These are phyloP conservation scores for Paspalum vaginatum DNA, from an alignment of 176 grass and related monocot species.

Conservation along the genomic window DNA sequence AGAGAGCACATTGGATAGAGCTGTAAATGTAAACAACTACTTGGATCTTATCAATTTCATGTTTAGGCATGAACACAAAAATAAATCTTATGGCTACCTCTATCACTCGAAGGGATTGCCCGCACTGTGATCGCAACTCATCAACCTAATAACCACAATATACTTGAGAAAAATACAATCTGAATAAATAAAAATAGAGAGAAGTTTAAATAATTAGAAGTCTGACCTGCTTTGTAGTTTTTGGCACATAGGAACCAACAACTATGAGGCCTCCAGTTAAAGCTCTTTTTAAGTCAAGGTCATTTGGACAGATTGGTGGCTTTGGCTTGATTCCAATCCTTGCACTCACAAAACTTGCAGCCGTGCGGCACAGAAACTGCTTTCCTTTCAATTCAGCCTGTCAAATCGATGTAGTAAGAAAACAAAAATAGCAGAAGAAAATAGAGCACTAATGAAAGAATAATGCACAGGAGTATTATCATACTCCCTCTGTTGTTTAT, in stretches of 20 bases:
- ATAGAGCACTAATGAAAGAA: constrained; percentile 10
- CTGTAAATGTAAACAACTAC: constrained; percentile 33
- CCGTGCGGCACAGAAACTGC: constrained; percentile 81
- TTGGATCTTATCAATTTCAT: constrained; percentile 20
- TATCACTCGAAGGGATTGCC: constrained; percentile 64
- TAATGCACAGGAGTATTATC: constrained; percentile 6
- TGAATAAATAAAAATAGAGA: neutral
- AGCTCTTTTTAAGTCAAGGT: constrained; percentile 77
- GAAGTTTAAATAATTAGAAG: constrained; percentile 6
- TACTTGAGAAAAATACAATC: constrained; percentile 31
- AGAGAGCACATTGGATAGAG: constrained; percentile 36
- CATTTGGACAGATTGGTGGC: constrained; percentile 68
- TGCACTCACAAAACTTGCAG: constrained; percentile 96
- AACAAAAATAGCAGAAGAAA: constrained; percentile 39
- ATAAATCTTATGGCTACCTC: constrained; percentile 55
- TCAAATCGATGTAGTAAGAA: constrained; percentile 38
- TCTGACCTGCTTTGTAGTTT: constrained; percentile 96
- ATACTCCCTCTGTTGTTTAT: neutral
- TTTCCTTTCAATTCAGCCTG: constrained; percentile 96
- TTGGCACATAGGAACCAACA: constrained; percentile 97
- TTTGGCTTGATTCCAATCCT: constrained; percentile 87
- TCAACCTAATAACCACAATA: constrained; percentile 70
- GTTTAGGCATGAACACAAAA: constrained; percentile 32
- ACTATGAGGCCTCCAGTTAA: constrained; percentile 91
- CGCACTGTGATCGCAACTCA: constrained; percentile 62